Evolutionary conservation across 1,284 basidiomycete genomes (phyloP).

Genomic region (Quambalaria eucalypti): DNA sequence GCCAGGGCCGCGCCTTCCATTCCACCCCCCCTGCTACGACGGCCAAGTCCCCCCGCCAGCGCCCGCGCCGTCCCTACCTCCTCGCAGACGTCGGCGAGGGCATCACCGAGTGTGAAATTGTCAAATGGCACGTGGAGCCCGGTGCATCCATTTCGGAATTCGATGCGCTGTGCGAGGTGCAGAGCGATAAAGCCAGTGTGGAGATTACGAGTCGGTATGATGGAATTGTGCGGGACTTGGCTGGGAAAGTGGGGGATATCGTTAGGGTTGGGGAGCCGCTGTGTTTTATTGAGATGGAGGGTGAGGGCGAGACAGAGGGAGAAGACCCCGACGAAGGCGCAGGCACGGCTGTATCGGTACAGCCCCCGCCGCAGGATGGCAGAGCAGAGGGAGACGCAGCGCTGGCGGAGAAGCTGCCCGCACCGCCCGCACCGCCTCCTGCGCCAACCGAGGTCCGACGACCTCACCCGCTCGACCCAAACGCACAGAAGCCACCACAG

Average conservation of each 20-base stretch:
- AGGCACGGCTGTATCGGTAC: not conserved
- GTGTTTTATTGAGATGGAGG: conserved; percentile 66
- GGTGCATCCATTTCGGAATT: conserved; percentile 62
- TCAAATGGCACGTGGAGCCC: conserved; percentile 55
- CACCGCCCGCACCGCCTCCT: not conserved
- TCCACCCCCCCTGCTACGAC: too few relatives aligned
- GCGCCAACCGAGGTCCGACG: too few relatives aligned
- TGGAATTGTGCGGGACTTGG: conserved; percentile 63
- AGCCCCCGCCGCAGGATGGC: not conserved
- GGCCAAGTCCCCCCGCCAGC: too few relatives aligned
- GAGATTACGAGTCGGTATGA: conserved; percentile 85
- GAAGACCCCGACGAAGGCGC: not conserved
- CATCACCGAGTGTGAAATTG: conserved; percentile 49
- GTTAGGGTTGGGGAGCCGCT: conserved; percentile 76
- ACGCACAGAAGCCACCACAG: too few relatives aligned
- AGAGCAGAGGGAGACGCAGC: too few relatives aligned
- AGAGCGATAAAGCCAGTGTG: conserved; percentile 87
- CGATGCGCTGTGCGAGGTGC: conserved; percentile 82
- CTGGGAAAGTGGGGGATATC: conserved; percentile 71
- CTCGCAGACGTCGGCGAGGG: conserved; percentile 92
- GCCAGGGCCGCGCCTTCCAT: too few relatives aligned
- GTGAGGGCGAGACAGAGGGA: conserved; percentile 15
- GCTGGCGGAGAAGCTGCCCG: not conserved
- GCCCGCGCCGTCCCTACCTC: conserved; percentile 55
- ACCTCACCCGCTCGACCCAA: too few relatives aligned